Base-by-base conservation (phyloP, 495 filamentous ascomycete species). In the Xylaria castorea region DNA sequence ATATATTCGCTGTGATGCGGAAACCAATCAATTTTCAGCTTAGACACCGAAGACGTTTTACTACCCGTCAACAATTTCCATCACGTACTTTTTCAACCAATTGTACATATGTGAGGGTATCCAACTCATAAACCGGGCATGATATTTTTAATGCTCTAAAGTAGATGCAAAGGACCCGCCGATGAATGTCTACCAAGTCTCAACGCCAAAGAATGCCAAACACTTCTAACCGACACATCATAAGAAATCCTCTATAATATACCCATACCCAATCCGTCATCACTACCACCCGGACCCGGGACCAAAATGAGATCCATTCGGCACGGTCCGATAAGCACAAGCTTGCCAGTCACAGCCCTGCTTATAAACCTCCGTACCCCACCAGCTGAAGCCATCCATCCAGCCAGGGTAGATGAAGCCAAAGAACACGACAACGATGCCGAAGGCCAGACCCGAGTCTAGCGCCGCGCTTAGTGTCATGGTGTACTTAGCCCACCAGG, bases 401-500 rank as follows among this genome's bases (percentile, higher is more conserved):
- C 80, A 87, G 51, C 93, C 91, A 0, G 92, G 90, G 78, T 92
- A 96, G 22, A 92, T 86, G 58, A 96, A 88, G 0, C 88, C 91
- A 77, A 97, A 96, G 79, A 97, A 96, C 8, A 96, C 89, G 1
- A 95, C 86, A 7, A 96, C 89, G 2, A 95, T 88, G 0, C 90
- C 91, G 75, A 94, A 91, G 4, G 94, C 94, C 20, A 95, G 77
- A 1, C 92, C 92, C 2, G 93, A 94, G 67, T 97, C 94, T 48
- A 97, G 83, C 14, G 92, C 94, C 1, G 94, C 94, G 46, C 88
- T 91, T 38, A 97, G 83, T 1, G 92, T 95, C 92, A 95, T 95
- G 22, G 91, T 95, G 80, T 97, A 97, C 80, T 97, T 95, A 2
- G 88, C 89, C 93, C 92, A 95, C 94, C 94, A 97, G 6, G 85